Evolutionary conservation across 1,139 yeast species (phyloP).

Genomic region (Magnusiomyces paraingens): DNA sequence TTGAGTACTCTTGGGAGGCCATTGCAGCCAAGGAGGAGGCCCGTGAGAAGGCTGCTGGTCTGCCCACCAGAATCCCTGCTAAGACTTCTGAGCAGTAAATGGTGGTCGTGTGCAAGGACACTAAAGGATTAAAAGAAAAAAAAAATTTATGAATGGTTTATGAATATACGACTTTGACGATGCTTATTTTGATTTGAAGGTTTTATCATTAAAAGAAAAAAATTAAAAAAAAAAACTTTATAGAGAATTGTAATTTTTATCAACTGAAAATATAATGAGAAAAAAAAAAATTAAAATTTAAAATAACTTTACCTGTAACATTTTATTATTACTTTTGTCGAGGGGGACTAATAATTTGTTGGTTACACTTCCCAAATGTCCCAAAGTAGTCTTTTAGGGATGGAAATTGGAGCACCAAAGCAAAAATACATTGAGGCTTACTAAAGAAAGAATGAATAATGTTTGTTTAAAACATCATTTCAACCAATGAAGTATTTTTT

Average conservation of each 20-base stretch:
- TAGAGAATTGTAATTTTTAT: neutral
- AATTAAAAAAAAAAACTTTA: neutral
- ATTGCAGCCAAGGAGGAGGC: constrained; percentile 27
- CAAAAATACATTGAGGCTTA: neutral
- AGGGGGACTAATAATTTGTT: too few relatives aligned
- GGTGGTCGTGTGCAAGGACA: too few relatives aligned
- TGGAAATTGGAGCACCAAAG: neutral
- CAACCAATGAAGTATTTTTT: too few relatives aligned
- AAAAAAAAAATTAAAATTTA: neutral
- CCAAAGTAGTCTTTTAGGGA: neutral
- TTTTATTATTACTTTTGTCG: neutral
- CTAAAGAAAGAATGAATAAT: too few relatives aligned
- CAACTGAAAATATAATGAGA: neutral
- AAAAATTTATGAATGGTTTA: neutral
- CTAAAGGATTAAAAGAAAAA: neutral
- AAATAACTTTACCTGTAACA: neutral
- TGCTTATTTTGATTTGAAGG: neutral
- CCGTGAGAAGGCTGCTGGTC: constrained; percentile 22
- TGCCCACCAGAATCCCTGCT: constrained; percentile 7
- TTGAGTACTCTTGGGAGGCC: constrained; percentile 28
- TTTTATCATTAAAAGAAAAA: neutral
- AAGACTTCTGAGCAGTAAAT: neutral
- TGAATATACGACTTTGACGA: neutral
- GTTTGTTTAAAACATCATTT: too few relatives aligned
- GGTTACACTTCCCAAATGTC: neutral